Evolutionary conservation across 306 rosid genomes (phyloP).

Genomic region (Casuarina cunninghamiana): DNA sequence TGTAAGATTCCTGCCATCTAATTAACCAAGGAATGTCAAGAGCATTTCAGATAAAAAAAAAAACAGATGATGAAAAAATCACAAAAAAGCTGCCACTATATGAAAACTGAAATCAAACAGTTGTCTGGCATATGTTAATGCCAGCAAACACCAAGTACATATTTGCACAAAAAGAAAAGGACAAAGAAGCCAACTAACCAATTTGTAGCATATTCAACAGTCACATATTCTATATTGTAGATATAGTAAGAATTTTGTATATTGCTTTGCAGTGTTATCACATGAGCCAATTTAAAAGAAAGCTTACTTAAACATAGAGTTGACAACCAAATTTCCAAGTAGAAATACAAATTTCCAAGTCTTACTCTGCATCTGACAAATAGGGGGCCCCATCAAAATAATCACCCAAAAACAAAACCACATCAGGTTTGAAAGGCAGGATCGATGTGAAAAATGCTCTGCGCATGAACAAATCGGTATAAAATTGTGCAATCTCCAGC

Average conservation of each 20-base stretch:
- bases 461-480: slow-evolving; percentile 79
- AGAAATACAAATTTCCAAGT: slow-evolving; percentile 16
- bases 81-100: slow-evolving; percentile 11
- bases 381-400: slow-evolving; percentile 82
- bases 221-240: background rate
- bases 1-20: slow-evolving; percentile 76
- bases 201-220: slow-evolving; percentile 13
- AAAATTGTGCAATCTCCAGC: slow-evolving; percentile 67
- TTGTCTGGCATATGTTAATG: slow-evolving; percentile 1
- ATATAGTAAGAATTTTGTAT: background rate
- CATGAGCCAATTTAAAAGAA: slow-evolving; percentile 2
- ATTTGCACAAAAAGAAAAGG: background rate
- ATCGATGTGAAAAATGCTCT: slow-evolving; percentile 71
- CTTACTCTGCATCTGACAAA: slow-evolving; percentile 76
- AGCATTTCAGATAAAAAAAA: slow-evolving; percentile 27
- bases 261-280: slow-evolving; percentile 14
- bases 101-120: slow-evolving; percentile 8
- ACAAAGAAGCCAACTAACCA: slow-evolving; percentile 13
- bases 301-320: slow-evolving; percentile 12
- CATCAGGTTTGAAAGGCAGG: slow-evolving; percentile 68
- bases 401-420: slow-evolving; percentile 76
- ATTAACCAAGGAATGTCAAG: slow-evolving; percentile 32
- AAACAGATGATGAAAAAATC: slow-evolving; percentile 16
- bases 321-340: slow-evolving; percentile 5
- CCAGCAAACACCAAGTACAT: slow-evolving; percentile 1